Percentiles rank a stretch among this genome's conserved stretches.
These are phyloP conservation scores for Ceratocystis ficicola DNA, from an alignment of 2,329 filamentous ascomycete species.

Conservation along the genomic window DNA sequence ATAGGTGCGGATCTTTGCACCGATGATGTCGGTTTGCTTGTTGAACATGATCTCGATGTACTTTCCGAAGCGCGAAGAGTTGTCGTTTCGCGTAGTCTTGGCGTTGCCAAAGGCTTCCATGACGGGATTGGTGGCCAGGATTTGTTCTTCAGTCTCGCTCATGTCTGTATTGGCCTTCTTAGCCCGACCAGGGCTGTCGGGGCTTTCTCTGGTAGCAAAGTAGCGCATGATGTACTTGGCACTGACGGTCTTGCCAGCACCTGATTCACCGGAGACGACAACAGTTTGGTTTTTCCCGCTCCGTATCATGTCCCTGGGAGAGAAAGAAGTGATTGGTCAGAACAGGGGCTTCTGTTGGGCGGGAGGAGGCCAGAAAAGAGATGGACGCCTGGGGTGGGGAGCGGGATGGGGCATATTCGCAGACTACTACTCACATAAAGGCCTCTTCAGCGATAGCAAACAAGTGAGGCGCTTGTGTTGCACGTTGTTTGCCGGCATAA, in stretches of 20 bases:
- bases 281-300: conserved; percentile 95
- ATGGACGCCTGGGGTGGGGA: neutral
- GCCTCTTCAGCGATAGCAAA: conserved; percentile 98
- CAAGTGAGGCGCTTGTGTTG: conserved; percentile 91
- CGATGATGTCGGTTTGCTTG: conserved; percentile 86
- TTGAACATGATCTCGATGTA: conserved; percentile 99
- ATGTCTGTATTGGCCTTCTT: conserved; percentile 69
- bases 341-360: conserved; percentile 30
- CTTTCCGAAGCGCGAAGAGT: conserved; percentile 97
- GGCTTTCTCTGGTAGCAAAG: conserved; percentile 92
- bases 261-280: conserved; percentile 97
- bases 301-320: conserved; percentile 77
- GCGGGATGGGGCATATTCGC: neutral
- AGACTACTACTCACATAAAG: conserved; percentile 59
- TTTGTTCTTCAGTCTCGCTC: conserved; percentile 97
- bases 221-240: conserved; percentile 99
- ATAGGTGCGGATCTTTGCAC: conserved; percentile 93
- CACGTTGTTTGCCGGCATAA: conserved; percentile 91
- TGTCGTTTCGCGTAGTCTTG: conserved; percentile 98
- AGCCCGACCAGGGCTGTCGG: conserved; percentile 66
- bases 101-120: conserved; percentile 99
- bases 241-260: conserved; percentile 97
- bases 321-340: neutral
- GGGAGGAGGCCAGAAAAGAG: neutral
- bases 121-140: conserved; percentile 94